Evolutionary conservation across 129 eudicot genomes (phyloP).

Genomic region (Scalesia atractyloides): DNA sequence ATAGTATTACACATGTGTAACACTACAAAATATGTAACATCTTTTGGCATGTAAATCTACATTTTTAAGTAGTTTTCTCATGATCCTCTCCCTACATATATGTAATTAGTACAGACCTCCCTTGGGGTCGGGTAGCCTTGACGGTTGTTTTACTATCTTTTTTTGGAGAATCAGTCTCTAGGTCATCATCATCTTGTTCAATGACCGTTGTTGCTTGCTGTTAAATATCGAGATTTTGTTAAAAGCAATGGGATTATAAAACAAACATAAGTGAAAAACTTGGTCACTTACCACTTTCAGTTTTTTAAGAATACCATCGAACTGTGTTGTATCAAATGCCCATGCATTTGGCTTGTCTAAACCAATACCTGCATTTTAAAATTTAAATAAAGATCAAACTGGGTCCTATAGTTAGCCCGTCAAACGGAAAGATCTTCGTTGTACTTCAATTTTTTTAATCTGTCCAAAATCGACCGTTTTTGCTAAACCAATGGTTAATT

Average conservation of each 20-base stretch:
- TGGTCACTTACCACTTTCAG: slow-evolving; percentile 69
- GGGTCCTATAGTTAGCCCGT: background rate
- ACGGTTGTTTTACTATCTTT: slow-evolving; percentile 42
- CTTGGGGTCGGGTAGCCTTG: slow-evolving; percentile 87
- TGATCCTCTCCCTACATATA: no score
- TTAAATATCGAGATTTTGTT: slow-evolving; percentile 10
- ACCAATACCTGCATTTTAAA: slow-evolving; percentile 63
- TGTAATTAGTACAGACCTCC: slow-evolving; percentile 52
- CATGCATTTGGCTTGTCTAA: slow-evolving; percentile 79
- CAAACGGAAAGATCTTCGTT: background rate
- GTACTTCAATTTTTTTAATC: background rate
- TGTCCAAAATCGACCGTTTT: background rate
- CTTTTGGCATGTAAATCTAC: no score
- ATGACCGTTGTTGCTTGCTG: slow-evolving; percentile 59
- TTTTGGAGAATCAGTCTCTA: slow-evolving; percentile 32
- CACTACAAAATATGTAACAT: no score
- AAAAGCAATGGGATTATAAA: background rate
- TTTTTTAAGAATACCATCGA: slow-evolving; percentile 82
- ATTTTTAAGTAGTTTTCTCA: no score
- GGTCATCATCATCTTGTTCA: slow-evolving; percentile 29
- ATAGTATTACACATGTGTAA: no score
- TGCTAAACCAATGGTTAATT: background rate
- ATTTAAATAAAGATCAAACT: background rate
- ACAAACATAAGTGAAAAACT: slow-evolving; percentile 4
- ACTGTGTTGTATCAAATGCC: slow-evolving; percentile 97